Base-by-base conservation (phyloP, 2,329 filamentous ascomycete genomes). In the Alternaria brassicicola region DNA sequence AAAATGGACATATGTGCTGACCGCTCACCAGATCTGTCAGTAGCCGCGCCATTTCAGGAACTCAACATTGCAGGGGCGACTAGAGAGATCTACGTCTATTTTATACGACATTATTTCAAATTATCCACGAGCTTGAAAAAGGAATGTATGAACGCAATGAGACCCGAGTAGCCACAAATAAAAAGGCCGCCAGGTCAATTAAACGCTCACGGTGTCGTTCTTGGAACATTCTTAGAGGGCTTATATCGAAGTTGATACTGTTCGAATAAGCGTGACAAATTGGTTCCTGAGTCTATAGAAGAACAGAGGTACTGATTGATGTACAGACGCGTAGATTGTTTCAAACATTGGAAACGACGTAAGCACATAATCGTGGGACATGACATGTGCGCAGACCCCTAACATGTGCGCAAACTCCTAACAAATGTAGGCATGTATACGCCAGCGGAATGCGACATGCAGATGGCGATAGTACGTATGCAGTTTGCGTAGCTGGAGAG, bases 211-310 rank as follows among this genome's bases (percentile, higher is more conserved):
- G 52, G 42, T 43, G 43, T 70, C 46, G 41, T 62, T 76, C 74
- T 76, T 69, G 74, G 74, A 76, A 76, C 73, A 72, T 76, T 73
- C 68, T 73, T 68, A 76, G 73, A 76, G 71, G 73, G 73, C 74
- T 69, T 74, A 70, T 75, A 63, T 59, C 72, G 72, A 75, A 76
- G 72, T 69, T 64, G 68, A 42, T 59, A 63, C 65, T 71, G 23
- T 76, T 76, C 73, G 73, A 64, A 69, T 62, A 76, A 71, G 74
- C 74, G 74, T 76, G 74, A 76, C 74, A 76, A 76, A 72, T 76
- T 76, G 70, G 72, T 76, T 76, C 74, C 74, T 58, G 55, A 21
- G 7, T 58, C 31, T 31, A 43, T 17, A 39, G 17, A n/a, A 23
- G 5, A n/a, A n/a, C n/a, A n/a, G n/a, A 31, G 3, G 41, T 15